Percentiles rank a stretch among this genome's conserved stretches.
Conservation (phyloP, 2,329 filamentous ascomycete species). For the Westerdykella ornata region DNA sequence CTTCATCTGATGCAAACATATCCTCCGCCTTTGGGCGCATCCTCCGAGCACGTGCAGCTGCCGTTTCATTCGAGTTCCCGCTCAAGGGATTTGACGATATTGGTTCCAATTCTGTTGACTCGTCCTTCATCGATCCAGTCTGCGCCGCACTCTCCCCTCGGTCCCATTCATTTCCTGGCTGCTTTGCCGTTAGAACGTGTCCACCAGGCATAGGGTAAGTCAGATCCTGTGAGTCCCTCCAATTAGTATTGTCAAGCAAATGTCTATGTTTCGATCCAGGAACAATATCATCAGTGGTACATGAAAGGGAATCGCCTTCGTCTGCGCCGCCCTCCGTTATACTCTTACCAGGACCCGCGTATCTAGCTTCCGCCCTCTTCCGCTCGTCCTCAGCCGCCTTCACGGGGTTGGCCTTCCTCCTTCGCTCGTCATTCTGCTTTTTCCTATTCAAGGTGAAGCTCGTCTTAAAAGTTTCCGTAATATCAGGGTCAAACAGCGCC, state of each 20-base stretch:
- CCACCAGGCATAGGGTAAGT: no score
- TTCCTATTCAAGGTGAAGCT: constrained; percentile 32
- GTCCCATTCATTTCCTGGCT: no score
- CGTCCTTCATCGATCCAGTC: no score
- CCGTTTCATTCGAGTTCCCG: constrained; percentile 20
- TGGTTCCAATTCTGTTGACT: background rate
- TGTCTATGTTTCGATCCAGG: background rate
- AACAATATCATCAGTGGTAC: background rate
- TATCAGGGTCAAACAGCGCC: constrained; percentile 27
- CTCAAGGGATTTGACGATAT: background rate
- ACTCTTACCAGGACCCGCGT: constrained; percentile 2
- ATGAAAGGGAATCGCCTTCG: constrained; percentile 16
- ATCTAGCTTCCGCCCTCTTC: constrained; percentile 59
- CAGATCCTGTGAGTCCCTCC: background rate
- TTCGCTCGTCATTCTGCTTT: constrained; percentile 25
- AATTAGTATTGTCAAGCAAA: constrained; percentile 2
- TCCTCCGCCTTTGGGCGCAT: constrained; percentile 35
- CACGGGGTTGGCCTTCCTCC: constrained; percentile 41
- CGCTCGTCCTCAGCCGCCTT: constrained; percentile 57
- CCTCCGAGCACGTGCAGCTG: constrained; percentile 31
- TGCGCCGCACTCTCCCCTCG: no score
- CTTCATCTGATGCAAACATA: constrained; percentile 35
- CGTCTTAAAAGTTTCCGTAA: constrained; percentile 19
- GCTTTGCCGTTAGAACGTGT: no score
- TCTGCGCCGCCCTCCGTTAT: constrained; percentile 9